Base-by-base conservation (phyloP, 2,329 filamentous ascomycete genomes). In the Pseudopithomyces chartarum region DNA sequence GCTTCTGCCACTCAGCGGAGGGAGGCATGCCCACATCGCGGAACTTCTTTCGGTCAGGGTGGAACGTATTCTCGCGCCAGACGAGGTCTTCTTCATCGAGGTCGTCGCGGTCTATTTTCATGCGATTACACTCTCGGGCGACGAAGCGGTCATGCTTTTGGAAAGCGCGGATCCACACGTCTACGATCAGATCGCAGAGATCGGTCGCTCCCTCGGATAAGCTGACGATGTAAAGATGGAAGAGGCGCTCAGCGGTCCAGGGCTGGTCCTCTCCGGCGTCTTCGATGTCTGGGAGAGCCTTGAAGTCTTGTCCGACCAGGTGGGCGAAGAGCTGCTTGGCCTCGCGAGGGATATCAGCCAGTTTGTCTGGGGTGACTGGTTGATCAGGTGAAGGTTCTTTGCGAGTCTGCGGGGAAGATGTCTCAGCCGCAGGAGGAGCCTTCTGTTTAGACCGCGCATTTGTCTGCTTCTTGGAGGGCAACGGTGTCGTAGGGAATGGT, bases 101-200 rank as follows among this genome's bases (percentile, higher is more conserved):
- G 7, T 40, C 17, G 8, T 17, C 38, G 38, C 38, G 38, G 8
- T 29, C 4, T 4, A 29, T 29, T 8, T 8, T 8, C 4, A 29
- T 4, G 8, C 26, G 26, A 29, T 4, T 29, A 29, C 26, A 29
- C 5, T 29, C 26, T 29, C 26, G 26, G 26, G 26, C 8, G 8
- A 56, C 40, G 13, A 40, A 1, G 42, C 42, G 44, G 67, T 62
- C 5, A 54, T 44, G 5, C 23, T 44, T 23, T 26, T 71, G 71
- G 54, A 73, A 68, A 0, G 66, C 69, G 15, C 68, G 70, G 54
- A 74, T 74, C 70, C 70, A 74, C 5, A 66, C 71, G 42, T 74
- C 71, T 34, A 61, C 59, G 26, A 74, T 51, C 13, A 74, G 57
- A 49, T 74, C 70, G 56, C 70, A 73, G 20, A 63, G 36, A 36